These are phyloP conservation scores for Chloranthus sessilifolius DNA, from an alignment of 164 flowering plant genomes.

Conservation along the genomic window DNA sequence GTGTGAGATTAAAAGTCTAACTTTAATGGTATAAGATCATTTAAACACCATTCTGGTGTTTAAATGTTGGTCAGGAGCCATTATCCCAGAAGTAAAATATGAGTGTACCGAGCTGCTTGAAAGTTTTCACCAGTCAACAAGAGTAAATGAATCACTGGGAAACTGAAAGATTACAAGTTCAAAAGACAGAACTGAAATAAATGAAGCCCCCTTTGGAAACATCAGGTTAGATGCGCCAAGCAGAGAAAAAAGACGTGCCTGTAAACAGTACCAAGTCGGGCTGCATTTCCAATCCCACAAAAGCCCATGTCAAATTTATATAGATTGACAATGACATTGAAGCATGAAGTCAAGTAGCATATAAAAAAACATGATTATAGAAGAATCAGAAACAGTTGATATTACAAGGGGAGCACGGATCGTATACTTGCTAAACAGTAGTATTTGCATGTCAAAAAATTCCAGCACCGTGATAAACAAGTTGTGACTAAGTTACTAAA, in stretches of 20 bases:
- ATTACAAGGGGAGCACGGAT: no score
- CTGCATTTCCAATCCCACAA: conserved; percentile 53
- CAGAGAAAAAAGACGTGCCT: conserved; percentile 55
- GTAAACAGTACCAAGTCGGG: conserved; percentile 93
- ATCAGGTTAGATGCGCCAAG: conserved; percentile 8
- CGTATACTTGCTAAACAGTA: no score
- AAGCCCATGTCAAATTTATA: conserved; percentile 15
- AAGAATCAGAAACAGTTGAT: neutral
- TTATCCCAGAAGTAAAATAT: no score
- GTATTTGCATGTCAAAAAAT: no score
- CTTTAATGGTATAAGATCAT: no score
- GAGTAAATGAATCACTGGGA: neutral
- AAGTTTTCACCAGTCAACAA: neutral
- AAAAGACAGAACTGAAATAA: conserved; percentile 13
- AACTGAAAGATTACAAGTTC: neutral
- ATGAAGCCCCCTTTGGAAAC: neutral
- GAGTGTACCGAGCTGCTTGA: neutral
- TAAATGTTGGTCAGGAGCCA: no score
- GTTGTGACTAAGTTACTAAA: no score
- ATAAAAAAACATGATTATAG: neutral
- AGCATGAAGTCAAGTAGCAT: neutral
- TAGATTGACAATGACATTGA: neutral
- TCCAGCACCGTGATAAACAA: no score
- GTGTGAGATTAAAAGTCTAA: no score
- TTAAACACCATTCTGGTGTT: no score